phyloP scores from a whole-genome alignment of 208 protist genomes.

The Borovskyia barvae region DNA sequence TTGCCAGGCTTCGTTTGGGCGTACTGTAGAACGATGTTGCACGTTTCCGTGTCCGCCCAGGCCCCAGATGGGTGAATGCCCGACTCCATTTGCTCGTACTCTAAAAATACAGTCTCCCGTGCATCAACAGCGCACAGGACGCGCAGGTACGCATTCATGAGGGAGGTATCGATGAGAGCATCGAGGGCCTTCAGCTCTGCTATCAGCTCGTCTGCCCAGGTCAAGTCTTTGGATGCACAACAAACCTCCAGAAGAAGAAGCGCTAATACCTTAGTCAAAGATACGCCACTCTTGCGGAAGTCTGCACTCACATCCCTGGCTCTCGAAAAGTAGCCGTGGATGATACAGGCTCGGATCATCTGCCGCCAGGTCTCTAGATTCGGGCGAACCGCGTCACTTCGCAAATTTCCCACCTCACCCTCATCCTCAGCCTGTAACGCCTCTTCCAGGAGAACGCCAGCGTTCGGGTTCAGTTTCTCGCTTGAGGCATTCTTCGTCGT shows the following conservation, averaged over 20 bases:
- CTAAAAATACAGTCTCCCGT: slow-evolving; percentile 17
- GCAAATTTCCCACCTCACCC: slow-evolving; percentile 48
- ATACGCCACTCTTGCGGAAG: slow-evolving; percentile 31
- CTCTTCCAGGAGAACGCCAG: slow-evolving; percentile 36
- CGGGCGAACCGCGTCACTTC: slow-evolving; percentile 43
- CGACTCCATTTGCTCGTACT: slow-evolving; percentile 68
- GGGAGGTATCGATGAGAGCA: slow-evolving; percentile 41
- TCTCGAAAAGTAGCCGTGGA: slow-evolving; percentile 32
- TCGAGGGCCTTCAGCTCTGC: slow-evolving; percentile 31
- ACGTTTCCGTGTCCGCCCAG: slow-evolving; percentile 65
- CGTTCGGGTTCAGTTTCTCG: background rate
- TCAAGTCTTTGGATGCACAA: slow-evolving; percentile 27
- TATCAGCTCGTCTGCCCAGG: slow-evolving; percentile 58
- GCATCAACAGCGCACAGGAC: slow-evolving; percentile 68
- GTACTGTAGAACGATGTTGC: slow-evolving; percentile 63
- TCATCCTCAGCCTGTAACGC: slow-evolving; percentile 50
- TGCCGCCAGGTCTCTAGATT: slow-evolving; percentile 77
- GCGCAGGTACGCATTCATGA: slow-evolving; percentile 79
- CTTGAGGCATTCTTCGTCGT: background rate
- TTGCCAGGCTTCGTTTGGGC: slow-evolving; percentile 30
- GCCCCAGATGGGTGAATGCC: slow-evolving; percentile 66
- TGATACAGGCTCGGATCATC: slow-evolving; percentile 52
- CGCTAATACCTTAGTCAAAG: slow-evolving; percentile 35
- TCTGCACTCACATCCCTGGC: slow-evolving; percentile 51
- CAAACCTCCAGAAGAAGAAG: slow-evolving; percentile 66